Percentiles rank a stretch among this genome's conserved stretches.
Conservation (phyloP, 2,329 filamentous ascomycete genomes). For the Cladophialophora psammophila region DNA sequence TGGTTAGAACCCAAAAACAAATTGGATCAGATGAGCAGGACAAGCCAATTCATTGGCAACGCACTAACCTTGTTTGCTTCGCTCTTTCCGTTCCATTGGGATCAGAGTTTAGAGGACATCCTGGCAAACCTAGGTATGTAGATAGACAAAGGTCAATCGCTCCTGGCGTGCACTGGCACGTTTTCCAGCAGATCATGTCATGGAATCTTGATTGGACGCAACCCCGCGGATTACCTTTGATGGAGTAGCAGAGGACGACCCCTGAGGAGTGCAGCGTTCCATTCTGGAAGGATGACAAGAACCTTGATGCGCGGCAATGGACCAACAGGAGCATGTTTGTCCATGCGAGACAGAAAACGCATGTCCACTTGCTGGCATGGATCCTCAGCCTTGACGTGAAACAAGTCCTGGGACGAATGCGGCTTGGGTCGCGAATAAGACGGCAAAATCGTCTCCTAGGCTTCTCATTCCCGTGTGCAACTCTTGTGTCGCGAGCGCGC, state of each 20-base stretch:
- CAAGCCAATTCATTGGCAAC: background rate
- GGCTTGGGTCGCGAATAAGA: background rate
- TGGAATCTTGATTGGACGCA: background rate
- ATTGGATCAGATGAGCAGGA: background rate
- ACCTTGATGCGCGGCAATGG: background rate
- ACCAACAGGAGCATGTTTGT: background rate
- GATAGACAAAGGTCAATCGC: background rate
- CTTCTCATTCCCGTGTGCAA: background rate
- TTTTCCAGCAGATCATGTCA: background rate
- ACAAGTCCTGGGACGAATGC: background rate
- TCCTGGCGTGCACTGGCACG: background rate
- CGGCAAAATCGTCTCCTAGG: background rate
- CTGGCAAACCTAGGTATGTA: background rate
- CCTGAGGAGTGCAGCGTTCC: conserved; percentile 5
- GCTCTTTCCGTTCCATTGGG: background rate
- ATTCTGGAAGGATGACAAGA: conserved; percentile 1
- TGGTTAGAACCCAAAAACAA: background rate
- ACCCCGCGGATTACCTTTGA: background rate
- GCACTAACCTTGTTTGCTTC: background rate
- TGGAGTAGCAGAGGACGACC: background rate
- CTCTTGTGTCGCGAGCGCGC: background rate
- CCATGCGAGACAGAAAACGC: background rate
- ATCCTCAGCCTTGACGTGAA: conserved; percentile 7
- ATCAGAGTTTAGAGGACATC: background rate
- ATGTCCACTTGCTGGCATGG: background rate